Conservation (phyloP, 2,329 filamentous ascomycete genomes). For the Clonostachys solani region DNA sequence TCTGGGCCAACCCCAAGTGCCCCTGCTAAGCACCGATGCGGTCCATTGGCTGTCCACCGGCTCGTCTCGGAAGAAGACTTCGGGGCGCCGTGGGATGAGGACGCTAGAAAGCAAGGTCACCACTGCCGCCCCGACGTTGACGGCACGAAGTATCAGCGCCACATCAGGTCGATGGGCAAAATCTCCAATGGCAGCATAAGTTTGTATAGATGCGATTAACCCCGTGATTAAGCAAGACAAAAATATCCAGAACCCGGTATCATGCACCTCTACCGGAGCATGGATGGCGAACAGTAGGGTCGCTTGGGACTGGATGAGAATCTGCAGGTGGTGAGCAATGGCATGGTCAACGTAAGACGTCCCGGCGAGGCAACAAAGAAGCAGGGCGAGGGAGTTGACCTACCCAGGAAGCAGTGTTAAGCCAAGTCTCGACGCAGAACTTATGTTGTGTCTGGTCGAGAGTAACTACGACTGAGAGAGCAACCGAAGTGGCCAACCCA, state of each 20-base stretch:
- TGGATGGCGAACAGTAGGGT: constrained; percentile 42
- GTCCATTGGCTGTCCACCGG: constrained; percentile 62
- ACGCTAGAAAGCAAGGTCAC: constrained; percentile 42
- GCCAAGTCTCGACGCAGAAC: constrained; percentile 52
- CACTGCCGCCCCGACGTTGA: constrained; percentile 40
- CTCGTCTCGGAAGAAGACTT: constrained; percentile 55
- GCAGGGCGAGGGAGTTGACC: constrained; percentile 19
- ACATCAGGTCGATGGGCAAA: constrained; percentile 27
- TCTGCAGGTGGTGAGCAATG: constrained; percentile 22
- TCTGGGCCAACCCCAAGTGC: constrained; percentile 63
- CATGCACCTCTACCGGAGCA: constrained; percentile 45
- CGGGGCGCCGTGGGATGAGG: constrained; percentile 61
- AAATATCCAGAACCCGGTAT: constrained; percentile 47
- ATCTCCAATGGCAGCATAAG: constrained; percentile 25
- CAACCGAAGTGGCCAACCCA: constrained; percentile 52
- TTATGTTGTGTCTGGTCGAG: constrained; percentile 25
- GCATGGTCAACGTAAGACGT: too few relatives aligned
- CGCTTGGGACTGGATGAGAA: constrained; percentile 47
- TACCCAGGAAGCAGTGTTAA: constrained; percentile 60
- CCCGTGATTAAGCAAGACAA: constrained; percentile 40
- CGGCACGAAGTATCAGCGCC: constrained; percentile 36
- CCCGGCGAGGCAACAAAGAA: background rate
- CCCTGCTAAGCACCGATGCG: constrained; percentile 53
- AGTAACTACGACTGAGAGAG: constrained; percentile 49
- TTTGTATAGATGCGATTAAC: constrained; percentile 37